Evolutionary conservation across 2,329 filamentous ascomycete species (phyloP).

Genomic region (Exophiala alcalophila): DNA sequence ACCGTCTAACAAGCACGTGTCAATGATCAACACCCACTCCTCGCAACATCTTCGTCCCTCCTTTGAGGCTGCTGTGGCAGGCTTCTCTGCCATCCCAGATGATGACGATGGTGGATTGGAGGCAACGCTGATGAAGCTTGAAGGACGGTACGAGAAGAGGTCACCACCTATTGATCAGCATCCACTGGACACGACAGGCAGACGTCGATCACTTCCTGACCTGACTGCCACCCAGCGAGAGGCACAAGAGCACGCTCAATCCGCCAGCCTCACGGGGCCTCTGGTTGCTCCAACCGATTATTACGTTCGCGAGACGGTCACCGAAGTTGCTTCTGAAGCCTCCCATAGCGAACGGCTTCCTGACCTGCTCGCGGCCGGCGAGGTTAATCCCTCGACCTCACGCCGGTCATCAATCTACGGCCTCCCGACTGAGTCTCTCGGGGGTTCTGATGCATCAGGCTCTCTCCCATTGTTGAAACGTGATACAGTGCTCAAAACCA

Average conservation of each 20-base stretch:
- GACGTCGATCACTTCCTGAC: slow-evolving; percentile 23
- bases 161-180: slow-evolving; percentile 31
- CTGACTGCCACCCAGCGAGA: slow-evolving; percentile 11
- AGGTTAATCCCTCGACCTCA: slow-evolving; percentile 9
- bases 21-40: slow-evolving; percentile 51
- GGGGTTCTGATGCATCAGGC: slow-evolving; percentile 67
- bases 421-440: slow-evolving; percentile 44
- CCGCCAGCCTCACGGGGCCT: not conserved
- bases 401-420: slow-evolving; percentile 33
- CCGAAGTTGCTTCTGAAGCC: slow-evolving; percentile 13
- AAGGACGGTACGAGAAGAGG: slow-evolving; percentile 73
- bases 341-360: slow-evolving; percentile 11
- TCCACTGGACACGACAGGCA: slow-evolving; percentile 17
- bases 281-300: not conserved
- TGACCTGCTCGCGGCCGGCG: not conserved
- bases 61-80: slow-evolving; percentile 84
- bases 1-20: slow-evolving; percentile 38
- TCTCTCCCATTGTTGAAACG: slow-evolving; percentile 75
- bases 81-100: slow-evolving; percentile 83
- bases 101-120: slow-evolving; percentile 88
- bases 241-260: not conserved
- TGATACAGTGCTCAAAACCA: slow-evolving; percentile 37
- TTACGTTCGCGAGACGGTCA: slow-evolving; percentile 9
- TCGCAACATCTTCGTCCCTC: slow-evolving; percentile 62
- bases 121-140: slow-evolving; percentile 85